Base-by-base conservation (phyloP, 1,284 basidiomycete species). In the Pascua guehoae region DNA sequence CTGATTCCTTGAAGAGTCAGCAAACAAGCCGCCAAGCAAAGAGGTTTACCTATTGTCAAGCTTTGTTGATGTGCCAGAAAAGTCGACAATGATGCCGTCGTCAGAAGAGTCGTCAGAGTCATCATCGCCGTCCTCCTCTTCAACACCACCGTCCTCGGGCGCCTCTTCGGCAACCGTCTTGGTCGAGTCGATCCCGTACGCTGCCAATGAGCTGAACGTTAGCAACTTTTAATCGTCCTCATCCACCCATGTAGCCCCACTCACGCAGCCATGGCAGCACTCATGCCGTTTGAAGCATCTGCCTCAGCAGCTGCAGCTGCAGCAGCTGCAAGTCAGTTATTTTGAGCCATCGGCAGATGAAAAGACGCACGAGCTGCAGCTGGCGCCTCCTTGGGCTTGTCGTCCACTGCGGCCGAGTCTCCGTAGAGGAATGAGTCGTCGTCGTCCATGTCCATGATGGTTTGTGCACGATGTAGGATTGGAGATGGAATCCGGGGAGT, bases 391-490 rank as follows among this genome's bases (percentile, higher is more conserved):
- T 16, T 32, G 9, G 10, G 32, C 11, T 48, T 17, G 41, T 39
- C 18, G 38, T 53, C 45, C 41, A 37, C 56, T 47, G 24, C 48
- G 7, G 54, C 41, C n/a, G 49, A 42, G 17, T 74, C 73, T 8
- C 75, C 75, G 54, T 76, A 76, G 18, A 76, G 67, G 58, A 75
- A 76, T 3, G 72, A 69, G 56, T 75, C 75, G 57, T 76, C 74
- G 60, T 75, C 73, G 58, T 76, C 73, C 44, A 70, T 64, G 61
- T 71, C 70, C 70, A 71, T 70, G 15, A 12, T 64, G 59, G 14
- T n/a, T 9, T 14, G 36, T 12, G 41, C 24, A 32, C 24, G 41
- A 15, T 5, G 16, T 12, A n/a, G 47, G n/a, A 17, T 15, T 24
- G 17, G 46, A 49, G 16, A 44, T 40, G 16, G 38, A 24, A 47